Base-by-base conservation (phyloP, 2,329 filamentous ascomycete genomes). In the Colletotrichum siamense region DNA sequence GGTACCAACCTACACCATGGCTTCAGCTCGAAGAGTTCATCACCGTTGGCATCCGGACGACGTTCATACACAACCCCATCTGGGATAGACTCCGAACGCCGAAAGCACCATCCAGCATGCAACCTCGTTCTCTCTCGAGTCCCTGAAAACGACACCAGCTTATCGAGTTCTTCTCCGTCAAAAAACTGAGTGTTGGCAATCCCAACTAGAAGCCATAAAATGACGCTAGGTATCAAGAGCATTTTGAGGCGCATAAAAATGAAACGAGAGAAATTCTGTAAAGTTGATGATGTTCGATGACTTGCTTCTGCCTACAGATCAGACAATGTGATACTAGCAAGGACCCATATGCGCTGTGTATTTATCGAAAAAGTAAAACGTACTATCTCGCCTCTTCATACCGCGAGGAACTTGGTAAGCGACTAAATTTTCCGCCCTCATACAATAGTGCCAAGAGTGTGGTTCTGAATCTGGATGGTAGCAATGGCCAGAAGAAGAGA, bases 1-100 rank as follows among this genome's bases (percentile, higher is more conserved):
- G 87, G 78, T 90, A 91, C 89, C 88, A 90, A 7, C 87, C 89
- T 2, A 91, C 85, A 2, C 89, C 85, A 87, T 24, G 81, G 79
- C 77, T 86, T 87, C 24, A 87, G 78, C 3, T 79, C 77, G 32
- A 65, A 3, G 5, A 65, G 1, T 18, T 28, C 1, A 26, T 28
- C 34, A 0, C 16, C 12, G 5, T 49, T 32, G 9, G 63, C 18
- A 1, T 44, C 24, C 10, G 36, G 26, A 6, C 9, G 36, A 0
- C 6, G 9, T n/a, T 80, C 79, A 34, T 81, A 81, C 4, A 77
- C 71, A 1, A 87, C 61, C 6, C 78, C 78, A 74, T 87, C 86
- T 1, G 84, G 81, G 67, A 84, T 85, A 1, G 77, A 78, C 12
- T 80, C 81, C 6, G 81, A 84, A 6, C 84, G 84, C 24, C 79